Conservation (phyloP, 495 filamentous ascomycete species). For the Penicillium ucsense region DNA sequence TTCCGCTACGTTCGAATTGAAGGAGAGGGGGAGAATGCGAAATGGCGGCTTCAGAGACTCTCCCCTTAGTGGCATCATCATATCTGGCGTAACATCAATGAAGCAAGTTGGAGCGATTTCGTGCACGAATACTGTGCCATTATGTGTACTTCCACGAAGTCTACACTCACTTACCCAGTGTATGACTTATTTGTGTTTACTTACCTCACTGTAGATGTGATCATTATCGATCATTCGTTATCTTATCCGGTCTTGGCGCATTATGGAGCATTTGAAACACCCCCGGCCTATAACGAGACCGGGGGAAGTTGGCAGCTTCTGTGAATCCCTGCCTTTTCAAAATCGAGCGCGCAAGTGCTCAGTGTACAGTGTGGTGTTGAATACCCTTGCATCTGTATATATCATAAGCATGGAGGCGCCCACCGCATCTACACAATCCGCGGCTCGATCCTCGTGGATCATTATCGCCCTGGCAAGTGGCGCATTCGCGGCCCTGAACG, state of each 20-base stretch:
- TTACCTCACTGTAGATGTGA: no score
- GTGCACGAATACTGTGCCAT: not conserved
- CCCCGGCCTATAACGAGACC: no score
- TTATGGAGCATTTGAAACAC: not conserved
- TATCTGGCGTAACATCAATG: not conserved
- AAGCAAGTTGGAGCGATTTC: not conserved
- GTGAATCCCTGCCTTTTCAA: no score
- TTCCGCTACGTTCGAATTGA: conserved; percentile 67
- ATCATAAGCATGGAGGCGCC: conserved; percentile 7
- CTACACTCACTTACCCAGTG: no score
- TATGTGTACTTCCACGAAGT: no score
- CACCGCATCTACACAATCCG: conserved; percentile 1
- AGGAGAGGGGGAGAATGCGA: conserved; percentile 45
- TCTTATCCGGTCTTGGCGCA: conserved; percentile 12
- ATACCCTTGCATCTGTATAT: not conserved
- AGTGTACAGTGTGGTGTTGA: no score
- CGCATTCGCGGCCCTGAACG: conserved; percentile 85
- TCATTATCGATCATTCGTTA: not conserved
- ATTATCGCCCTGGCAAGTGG: conserved; percentile 75
- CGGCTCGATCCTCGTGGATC: conserved; percentile 49
- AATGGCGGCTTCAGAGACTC: conserved; percentile 31
- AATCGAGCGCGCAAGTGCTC: no score
- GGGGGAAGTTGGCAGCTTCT: no score
- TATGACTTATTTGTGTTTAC: no score
- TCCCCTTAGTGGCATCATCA: conserved; percentile 22